These are phyloP conservation scores for Capsella rubella DNA, from an alignment of 441 rosid genomes.

Conservation along the genomic window DNA sequence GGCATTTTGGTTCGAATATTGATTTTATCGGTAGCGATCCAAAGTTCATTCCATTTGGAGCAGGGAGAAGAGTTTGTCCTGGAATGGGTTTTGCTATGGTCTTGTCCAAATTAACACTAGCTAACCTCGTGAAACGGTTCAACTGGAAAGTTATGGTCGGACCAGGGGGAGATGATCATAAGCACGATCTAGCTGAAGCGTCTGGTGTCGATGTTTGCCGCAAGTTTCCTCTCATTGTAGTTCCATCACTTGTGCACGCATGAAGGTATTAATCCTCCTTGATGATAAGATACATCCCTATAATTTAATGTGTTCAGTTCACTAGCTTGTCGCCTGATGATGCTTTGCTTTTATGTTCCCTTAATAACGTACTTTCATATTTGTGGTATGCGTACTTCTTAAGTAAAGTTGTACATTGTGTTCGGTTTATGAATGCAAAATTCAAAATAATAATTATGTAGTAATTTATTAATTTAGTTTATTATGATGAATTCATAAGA, in stretches of 20 bases:
- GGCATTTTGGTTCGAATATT: neutral
- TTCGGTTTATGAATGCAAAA: no score
- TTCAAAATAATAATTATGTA: no score
- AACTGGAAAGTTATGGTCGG: neutral
- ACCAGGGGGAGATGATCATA: neutral
- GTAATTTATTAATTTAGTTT: no score
- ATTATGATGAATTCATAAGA: no score
- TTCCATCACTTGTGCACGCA: neutral
- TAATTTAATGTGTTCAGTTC: no score
- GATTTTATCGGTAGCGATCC: slow-evolving; percentile 14
- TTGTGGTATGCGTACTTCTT: no score
- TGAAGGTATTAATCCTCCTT: neutral
- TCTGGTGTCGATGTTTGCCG: slow-evolving; percentile 24
- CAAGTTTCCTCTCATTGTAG: slow-evolving; percentile 24
- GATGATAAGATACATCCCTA: no score
- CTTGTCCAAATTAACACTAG: neutral
- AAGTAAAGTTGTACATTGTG: no score
- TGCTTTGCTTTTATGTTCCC: neutral
- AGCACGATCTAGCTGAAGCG: slow-evolving; percentile 9
- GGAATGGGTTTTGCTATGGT: slow-evolving; percentile 16
- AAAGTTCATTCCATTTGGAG: slow-evolving; percentile 23
- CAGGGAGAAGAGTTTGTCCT: slow-evolving; percentile 20
- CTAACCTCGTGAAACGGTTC: slow-evolving; percentile 23
- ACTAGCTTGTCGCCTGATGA: neutral
- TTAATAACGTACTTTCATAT: no score